Conservation (phyloP, 129 eudicot genomes). For the Ambrosia artemisiifolia region DNA sequence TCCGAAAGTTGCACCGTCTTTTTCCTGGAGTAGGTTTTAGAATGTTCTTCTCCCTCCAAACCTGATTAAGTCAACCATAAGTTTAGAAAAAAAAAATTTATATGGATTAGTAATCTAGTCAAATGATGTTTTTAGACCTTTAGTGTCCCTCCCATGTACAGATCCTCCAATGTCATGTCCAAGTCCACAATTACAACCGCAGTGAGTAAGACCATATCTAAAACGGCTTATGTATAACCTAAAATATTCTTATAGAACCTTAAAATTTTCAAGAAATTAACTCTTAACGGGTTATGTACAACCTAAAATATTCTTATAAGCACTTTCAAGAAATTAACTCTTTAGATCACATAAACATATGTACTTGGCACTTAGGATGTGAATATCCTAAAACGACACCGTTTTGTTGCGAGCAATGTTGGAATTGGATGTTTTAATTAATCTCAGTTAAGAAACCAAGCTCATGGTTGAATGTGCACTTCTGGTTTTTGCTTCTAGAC, state of each 20-base stretch:
- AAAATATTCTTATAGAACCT: not conserved
- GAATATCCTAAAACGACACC: not conserved
- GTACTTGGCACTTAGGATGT: too few species aligned
- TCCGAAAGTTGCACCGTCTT: constrained; percentile 89
- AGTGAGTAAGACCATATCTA: not conserved
- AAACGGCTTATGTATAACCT: not conserved
- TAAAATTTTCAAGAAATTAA: not conserved
- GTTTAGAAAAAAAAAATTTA: not conserved
- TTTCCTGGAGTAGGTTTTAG: constrained; percentile 95
- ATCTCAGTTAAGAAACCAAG: not conserved
- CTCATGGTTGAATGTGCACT: not conserved
- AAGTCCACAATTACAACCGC: constrained; percentile 64
- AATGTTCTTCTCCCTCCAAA: constrained; percentile 98
- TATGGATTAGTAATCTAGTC: not conserved
- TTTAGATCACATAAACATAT: too few species aligned
- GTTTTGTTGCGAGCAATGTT: not conserved
- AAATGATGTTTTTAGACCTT: constrained; percentile 46
- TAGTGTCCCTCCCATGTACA: constrained; percentile 96
- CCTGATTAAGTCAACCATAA: constrained; percentile 40
- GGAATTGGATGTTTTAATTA: not conserved
- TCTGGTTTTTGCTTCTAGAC: not conserved
- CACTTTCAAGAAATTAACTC: not conserved
- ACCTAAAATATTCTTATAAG: not conserved
- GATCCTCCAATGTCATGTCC: constrained; percentile 92
- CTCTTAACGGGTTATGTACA: not conserved